phyloP scores from a whole-genome alignment of 805 yeast species.

The Suhomyces tanzawaensis region DNA sequence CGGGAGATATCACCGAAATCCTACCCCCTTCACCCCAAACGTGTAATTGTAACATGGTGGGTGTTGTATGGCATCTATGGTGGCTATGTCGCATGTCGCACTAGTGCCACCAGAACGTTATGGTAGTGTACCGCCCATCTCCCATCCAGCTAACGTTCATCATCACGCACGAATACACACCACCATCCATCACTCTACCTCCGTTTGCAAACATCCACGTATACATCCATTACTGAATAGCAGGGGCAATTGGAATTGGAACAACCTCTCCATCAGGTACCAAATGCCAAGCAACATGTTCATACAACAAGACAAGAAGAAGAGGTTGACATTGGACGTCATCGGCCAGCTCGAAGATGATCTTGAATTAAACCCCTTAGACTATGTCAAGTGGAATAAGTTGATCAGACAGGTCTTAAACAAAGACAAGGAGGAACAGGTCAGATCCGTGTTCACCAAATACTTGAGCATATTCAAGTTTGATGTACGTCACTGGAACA shows the following conservation, averaged over 20 bases:
- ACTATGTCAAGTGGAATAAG: slow-evolving; percentile 55
- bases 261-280: no score
- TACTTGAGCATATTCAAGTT: slow-evolving; percentile 65
- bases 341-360: slow-evolving; percentile 60
- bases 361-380: slow-evolving; percentile 49
- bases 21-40: slow-evolving; percentile 50
- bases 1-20: slow-evolving; percentile 50
- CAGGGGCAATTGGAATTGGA: no score
- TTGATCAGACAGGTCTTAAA: slow-evolving; percentile 48
- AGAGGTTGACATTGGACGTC: slow-evolving; percentile 42
- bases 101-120: no score
- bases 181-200: no score
- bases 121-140: no score
- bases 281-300: slow-evolving; percentile 8
- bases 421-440: slow-evolving; percentile 59
- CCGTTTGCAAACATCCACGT: no score
- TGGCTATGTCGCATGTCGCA: neutral
- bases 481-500: slow-evolving; percentile 35
- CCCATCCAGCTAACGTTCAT: neutral
- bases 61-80: neutral
- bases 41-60: slow-evolving; percentile 34
- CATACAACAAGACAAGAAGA: slow-evolving; percentile 11
- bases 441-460: slow-evolving; percentile 55
- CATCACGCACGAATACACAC: no score
- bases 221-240: no score